Evolutionary conservation across 1,284 basidiomycete species (phyloP).

Genomic region (Fomitiporia mediterranea): DNA sequence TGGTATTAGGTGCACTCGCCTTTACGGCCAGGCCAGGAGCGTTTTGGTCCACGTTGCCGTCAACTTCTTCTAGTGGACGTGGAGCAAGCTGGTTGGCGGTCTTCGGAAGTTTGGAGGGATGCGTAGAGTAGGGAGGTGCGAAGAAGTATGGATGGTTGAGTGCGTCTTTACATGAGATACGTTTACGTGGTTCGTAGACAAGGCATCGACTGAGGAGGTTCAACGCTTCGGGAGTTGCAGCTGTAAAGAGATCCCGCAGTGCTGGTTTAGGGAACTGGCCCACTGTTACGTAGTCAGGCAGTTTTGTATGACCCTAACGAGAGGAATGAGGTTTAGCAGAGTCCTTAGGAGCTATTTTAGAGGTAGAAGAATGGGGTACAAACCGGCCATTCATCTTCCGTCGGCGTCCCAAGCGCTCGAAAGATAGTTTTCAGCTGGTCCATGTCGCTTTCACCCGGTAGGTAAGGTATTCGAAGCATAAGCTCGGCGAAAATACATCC

Average conservation of each 20-base stretch:
- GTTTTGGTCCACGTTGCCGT: slow-evolving; percentile 57
- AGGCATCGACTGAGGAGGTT: slow-evolving; percentile 81
- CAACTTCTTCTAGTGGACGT: slow-evolving; percentile 64
- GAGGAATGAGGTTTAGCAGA: neutral
- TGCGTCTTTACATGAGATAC: slow-evolving; percentile 79
- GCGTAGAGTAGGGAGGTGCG: slow-evolving; percentile 72
- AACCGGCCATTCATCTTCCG: slow-evolving; percentile 96
- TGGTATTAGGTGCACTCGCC: slow-evolving; percentile 31
- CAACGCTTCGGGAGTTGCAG: slow-evolving; percentile 83
- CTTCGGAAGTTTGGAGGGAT: slow-evolving; percentile 80
- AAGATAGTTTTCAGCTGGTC: slow-evolving; percentile 96
- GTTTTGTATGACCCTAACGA: slow-evolving; percentile 74
- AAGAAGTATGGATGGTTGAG: slow-evolving; percentile 77
- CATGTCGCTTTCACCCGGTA: slow-evolving; percentile 92
- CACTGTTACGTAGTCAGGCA: slow-evolving; percentile 86
- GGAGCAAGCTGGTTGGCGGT: slow-evolving; percentile 47
- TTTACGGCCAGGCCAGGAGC: slow-evolving; percentile 35
- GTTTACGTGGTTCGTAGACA: slow-evolving; percentile 80
- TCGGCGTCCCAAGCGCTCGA: slow-evolving; percentile 91
- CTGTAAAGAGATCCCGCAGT: slow-evolving; percentile 84
- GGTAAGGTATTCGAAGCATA: slow-evolving; percentile 91
- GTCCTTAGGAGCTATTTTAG: neutral
- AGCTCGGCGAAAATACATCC: slow-evolving; percentile 96
- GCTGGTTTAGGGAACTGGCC: slow-evolving; percentile 81
- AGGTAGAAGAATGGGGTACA: neutral